phyloP scores from a whole-genome alignment of 2,329 filamentous ascomycete genomes.

The Arthroderma sp. region DNA sequence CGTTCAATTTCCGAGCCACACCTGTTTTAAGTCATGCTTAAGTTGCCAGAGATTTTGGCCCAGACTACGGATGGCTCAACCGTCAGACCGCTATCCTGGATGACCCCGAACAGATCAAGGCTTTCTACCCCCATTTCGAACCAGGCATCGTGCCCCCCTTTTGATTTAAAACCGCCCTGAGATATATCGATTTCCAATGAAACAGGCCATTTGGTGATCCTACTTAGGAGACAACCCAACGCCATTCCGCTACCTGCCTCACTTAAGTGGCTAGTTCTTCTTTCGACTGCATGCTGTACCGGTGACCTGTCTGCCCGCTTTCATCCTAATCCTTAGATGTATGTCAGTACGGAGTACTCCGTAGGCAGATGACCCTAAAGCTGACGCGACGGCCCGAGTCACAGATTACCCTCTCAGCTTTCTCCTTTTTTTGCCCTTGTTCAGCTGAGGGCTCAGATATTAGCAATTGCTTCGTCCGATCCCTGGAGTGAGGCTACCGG shows the following conservation, averaged over 20 bases:
- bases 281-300: neutral
- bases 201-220: neutral
- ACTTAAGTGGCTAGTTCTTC: neutral
- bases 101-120: neutral
- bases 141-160: neutral
- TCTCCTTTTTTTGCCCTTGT: neutral
- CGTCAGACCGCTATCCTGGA: neutral
- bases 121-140: neutral
- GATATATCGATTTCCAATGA: neutral
- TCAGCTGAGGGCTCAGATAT: neutral
- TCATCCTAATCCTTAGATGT: neutral
- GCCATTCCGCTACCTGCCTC: neutral
- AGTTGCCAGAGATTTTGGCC: neutral
- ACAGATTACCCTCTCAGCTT: neutral
- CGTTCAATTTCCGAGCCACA: conserved; percentile 1
- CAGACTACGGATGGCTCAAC: neutral
- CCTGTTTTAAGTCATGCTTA: neutral
- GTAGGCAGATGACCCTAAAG: neutral
- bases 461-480: neutral
- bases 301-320: neutral
- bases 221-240: neutral
- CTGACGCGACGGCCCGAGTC: neutral
- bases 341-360: neutral
- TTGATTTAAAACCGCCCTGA: neutral
- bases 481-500: neutral